Percentiles rank a stretch among this genome's conserved stretches.
Evolutionary conservation across 176 grass and related monocot species (phyloP).

Genomic region (Bothriochloa decipiens): DNA sequence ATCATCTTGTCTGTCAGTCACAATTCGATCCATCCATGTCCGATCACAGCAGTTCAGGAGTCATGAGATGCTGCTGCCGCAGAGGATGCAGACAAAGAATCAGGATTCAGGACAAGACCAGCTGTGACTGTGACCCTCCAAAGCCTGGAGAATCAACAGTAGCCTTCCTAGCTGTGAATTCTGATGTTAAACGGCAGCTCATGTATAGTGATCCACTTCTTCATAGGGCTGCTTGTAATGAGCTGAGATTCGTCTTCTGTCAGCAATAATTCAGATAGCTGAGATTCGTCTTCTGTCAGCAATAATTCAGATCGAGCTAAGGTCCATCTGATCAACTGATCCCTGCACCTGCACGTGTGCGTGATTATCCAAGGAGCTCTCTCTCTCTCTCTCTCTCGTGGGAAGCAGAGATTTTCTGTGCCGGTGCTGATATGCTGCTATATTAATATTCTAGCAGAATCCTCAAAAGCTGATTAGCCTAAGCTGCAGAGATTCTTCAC

Average conservation of each 20-base stretch:
- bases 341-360: neutral
- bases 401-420: neutral
- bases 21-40: neutral
- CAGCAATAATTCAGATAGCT: neutral
- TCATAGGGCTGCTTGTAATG: neutral
- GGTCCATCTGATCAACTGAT: neutral
- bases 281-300: neutral
- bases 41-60: neutral
- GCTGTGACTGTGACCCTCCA: neutral
- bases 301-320: neutral
- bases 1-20: neutral
- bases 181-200: neutral
- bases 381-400: neutral
- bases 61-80: neutral
- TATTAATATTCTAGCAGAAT: neutral
- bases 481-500: slow-evolving; percentile 12
- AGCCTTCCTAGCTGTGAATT: neutral
- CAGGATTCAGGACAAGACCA: neutral
- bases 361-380: neutral
- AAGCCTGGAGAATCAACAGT: neutral
- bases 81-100: slow-evolving; percentile 8
- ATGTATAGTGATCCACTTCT: neutral
- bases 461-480: neutral
- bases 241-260: neutral
- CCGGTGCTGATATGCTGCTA: neutral